Conservation (phyloP, 179 eudicot species). For the Amaranthus tricolor region DNA sequence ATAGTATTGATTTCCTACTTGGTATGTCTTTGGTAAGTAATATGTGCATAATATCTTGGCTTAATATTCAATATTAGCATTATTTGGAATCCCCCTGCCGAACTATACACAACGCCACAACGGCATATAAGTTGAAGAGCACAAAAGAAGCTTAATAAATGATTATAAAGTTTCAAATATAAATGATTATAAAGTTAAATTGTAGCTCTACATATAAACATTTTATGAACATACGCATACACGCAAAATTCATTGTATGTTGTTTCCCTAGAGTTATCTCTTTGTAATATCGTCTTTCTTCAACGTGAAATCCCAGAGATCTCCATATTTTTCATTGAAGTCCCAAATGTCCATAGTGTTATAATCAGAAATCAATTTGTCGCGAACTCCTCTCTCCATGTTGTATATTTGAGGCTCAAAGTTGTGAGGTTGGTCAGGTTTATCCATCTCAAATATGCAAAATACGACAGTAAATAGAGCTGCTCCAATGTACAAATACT, state of each 20-base stretch:
- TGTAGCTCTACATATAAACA: conserved; percentile 10
- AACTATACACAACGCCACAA: conserved; percentile 1
- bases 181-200: not conserved
- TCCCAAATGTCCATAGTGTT: conserved; percentile 97
- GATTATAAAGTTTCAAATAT: not conserved
- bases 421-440: conserved; percentile 85
- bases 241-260: not conserved
- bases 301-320: conserved; percentile 89
- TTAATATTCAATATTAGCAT: not conserved
- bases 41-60: not conserved
- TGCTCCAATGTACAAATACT: conserved; percentile 87
- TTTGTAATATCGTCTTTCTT: conserved; percentile 57
- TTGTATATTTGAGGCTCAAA: conserved; percentile 95
- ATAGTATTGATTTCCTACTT: conserved; percentile 3
- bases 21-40: not conserved
- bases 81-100: not conserved
- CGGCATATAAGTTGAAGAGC: not conserved
- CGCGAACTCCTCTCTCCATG: conserved; percentile 85
- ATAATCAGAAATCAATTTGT: conserved; percentile 79
- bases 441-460: conserved; percentile 78
- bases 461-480: conserved; percentile 63
- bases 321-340: conserved; percentile 90
- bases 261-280: conserved; percentile 35
- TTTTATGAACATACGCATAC: not conserved
- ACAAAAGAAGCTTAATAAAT: not conserved